A percentile compares a stretch with the other conserved stretches of the same genome.
These are phyloP conservation scores for Kurtzmaniella quercitrusa DNA, from an alignment of 1,139 yeast genomes.

Conservation along the genomic window DNA sequence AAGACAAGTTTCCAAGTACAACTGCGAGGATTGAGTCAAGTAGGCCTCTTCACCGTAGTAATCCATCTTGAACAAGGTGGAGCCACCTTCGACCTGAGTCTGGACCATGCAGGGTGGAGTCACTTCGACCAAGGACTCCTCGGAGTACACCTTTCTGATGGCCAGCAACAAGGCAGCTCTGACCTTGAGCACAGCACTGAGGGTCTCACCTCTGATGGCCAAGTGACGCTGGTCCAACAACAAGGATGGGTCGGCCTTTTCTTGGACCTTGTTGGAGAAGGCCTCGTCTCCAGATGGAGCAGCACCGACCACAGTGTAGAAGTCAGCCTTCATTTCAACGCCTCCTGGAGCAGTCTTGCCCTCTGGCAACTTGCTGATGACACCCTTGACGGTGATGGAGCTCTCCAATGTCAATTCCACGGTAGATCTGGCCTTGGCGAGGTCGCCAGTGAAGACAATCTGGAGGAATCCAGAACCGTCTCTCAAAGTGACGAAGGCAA, in stretches of 20 bases:
- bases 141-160: conserved; percentile 71
- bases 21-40: conserved; percentile 94
- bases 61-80: conserved; percentile 87
- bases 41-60: conserved; percentile 97
- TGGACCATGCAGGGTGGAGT: conserved; percentile 99
- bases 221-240: conserved; percentile 94
- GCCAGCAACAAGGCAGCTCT: conserved; percentile 75
- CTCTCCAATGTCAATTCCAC: conserved; percentile 84
- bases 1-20: conserved; percentile 92
- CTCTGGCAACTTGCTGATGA: conserved; percentile 78
- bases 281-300: conserved; percentile 98
- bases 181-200: conserved; percentile 93
- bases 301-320: conserved; percentile 78
- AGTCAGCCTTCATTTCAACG: conserved; percentile 88
- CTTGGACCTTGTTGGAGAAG: conserved; percentile 89
- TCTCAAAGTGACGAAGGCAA: conserved; percentile 85
- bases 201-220: conserved; percentile 89
- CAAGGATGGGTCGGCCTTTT: conserved; percentile 88
- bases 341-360: conserved; percentile 98
- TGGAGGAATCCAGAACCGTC: conserved; percentile 94
- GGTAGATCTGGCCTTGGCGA: conserved; percentile 87
- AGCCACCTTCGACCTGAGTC: conserved; percentile 99
- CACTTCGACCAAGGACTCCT: conserved; percentile 80
- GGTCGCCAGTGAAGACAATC: conserved; percentile 82
- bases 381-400: conserved; percentile 76